A percentile compares a stretch with the other conserved stretches of the same genome.
These are phyloP conservation scores for Allium fistulosum DNA, from an alignment of 106 monocot species.

Conservation along the genomic window DNA sequence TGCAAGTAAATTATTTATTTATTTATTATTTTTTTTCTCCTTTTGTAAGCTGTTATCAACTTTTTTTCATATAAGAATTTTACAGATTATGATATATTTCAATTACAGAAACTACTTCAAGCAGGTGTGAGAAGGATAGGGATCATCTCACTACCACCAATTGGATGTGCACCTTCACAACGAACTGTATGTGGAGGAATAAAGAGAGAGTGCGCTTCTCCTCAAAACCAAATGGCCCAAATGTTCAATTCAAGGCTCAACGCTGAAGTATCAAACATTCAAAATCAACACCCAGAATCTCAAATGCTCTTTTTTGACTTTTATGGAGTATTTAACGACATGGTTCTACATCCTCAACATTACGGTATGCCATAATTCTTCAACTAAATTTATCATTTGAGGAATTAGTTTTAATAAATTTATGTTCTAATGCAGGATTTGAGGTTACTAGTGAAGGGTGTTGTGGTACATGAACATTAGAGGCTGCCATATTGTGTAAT, in stretches of 20 bases:
- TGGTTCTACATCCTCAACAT: neutral
- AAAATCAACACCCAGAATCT: neutral
- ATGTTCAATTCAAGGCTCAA: neutral
- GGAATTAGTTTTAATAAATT: neutral
- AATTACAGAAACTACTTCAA: neutral
- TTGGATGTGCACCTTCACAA: slow-evolving; percentile 48
- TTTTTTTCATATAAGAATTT: too few species aligned
- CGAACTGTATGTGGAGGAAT: slow-evolving; percentile 24
- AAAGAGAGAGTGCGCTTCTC: slow-evolving; percentile 5
- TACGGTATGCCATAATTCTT: neutral
- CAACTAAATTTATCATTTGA: neutral
- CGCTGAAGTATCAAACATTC: neutral
- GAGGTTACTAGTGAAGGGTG: slow-evolving; percentile 25
- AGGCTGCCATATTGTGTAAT: slow-evolving; percentile 29
- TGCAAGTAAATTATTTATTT: slow-evolving; percentile 27
- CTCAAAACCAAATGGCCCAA: neutral
- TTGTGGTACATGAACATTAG: slow-evolving; percentile 28
- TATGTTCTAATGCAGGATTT: slow-evolving; percentile 23
- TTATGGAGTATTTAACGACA: neutral
- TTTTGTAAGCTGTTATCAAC: neutral
- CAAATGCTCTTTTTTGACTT: neutral
- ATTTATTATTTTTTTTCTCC: neutral
- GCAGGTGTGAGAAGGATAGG: slow-evolving; percentile 24
- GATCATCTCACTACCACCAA: slow-evolving; percentile 34
- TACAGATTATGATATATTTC: too few species aligned